Base-by-base conservation (phyloP, 2,329 filamentous ascomycete genomes). In the Colletotrichum plurivorum region DNA sequence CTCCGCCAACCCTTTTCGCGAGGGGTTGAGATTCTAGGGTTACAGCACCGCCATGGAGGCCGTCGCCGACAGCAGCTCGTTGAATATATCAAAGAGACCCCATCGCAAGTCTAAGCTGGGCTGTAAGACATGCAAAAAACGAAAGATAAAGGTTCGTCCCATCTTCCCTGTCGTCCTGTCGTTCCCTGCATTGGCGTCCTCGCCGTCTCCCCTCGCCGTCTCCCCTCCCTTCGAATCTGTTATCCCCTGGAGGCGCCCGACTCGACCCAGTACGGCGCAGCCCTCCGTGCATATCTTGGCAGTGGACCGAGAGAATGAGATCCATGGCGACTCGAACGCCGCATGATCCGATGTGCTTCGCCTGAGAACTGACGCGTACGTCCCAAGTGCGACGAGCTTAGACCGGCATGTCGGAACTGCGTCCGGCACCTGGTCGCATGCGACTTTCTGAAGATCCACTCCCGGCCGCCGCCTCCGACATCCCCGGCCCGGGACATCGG, bases 21-120 rank as follows among this genome's bases (percentile, higher is more conserved):
- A n/a, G n/a, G n/a, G n/a, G n/a, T n/a, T 2, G 31, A 10, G 9
- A 9, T 36, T 10, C 31, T 10, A 36, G 31, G 9, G 31, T 36
- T 36, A 36, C 31, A 36, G 16, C 16, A 12, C 22, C 45, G 20
- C 46, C 3, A 60, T 60, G 57, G 57, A 60, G 57, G 48, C 25
- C 57, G 51, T 48, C 45, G 45, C 45, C 7, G 45, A 48, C 45
- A 48, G 45, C 45, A 48, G 45, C 45, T 20, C 45, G 2, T 9
- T 48, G n/a, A 48, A 48, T 18, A 48, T 48, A 18, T 48, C 45
- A 39, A 89, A 88, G 74, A 81, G 85, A 15, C 85, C 86, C 57
- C 87, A 89, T 75, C 84, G 80, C 69, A 89, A 89, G 76, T 87
- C 86, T 2, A 80, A 85, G 46, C 78, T 81, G 3, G 87, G 86